A percentile compares a stretch with the other conserved stretches of the same genome.
Conservation (phyloP, 495 filamentous ascomycete genomes). For the Cercophora newfieldiana region DNA sequence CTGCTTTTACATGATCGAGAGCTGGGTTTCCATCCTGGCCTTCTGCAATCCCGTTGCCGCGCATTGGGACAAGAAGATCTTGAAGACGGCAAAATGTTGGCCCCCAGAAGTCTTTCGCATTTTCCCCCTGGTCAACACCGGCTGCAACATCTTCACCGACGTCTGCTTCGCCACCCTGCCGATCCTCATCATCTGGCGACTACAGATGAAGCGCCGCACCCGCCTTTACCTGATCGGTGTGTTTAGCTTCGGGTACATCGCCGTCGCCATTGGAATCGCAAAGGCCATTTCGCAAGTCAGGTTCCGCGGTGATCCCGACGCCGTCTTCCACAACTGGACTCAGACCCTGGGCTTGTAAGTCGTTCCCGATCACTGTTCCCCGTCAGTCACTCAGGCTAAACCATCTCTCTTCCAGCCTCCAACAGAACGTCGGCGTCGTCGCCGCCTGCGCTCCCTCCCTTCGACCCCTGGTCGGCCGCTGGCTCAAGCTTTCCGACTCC, state of each 20-base stretch:
- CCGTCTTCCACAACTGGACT: slow-evolving; percentile 12
- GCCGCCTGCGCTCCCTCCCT: slow-evolving; percentile 47
- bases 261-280: not conserved
- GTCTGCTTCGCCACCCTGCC: not conserved
- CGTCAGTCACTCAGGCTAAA: not conserved
- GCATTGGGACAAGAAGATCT: not conserved
- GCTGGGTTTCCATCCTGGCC: not conserved
- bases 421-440: slow-evolving; percentile 47
- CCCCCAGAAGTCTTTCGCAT: not conserved
- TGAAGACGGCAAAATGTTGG: not conserved
- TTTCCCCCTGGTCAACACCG: not conserved
- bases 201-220: slow-evolving; percentile 6
- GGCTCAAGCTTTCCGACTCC: slow-evolving; percentile 9
- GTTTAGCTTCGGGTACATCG: not conserved
- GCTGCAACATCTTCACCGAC: slow-evolving; percentile 10
- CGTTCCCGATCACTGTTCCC: not conserved
- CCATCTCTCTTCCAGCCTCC: not conserved
- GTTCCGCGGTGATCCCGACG: not conserved
- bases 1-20: not conserved
- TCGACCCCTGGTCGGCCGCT: slow-evolving; percentile 3
- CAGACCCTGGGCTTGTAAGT: slow-evolving; percentile 9
- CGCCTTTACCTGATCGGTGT: not conserved
- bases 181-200: slow-evolving; percentile 8
- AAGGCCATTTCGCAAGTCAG: not conserved
- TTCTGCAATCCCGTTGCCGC: slow-evolving; percentile 6